Evolutionary conservation across 2,329 filamentous ascomycete genomes (phyloP), one percentile per base, ranked within the genome.

Genomic region (Tothia fuscella): DNA sequence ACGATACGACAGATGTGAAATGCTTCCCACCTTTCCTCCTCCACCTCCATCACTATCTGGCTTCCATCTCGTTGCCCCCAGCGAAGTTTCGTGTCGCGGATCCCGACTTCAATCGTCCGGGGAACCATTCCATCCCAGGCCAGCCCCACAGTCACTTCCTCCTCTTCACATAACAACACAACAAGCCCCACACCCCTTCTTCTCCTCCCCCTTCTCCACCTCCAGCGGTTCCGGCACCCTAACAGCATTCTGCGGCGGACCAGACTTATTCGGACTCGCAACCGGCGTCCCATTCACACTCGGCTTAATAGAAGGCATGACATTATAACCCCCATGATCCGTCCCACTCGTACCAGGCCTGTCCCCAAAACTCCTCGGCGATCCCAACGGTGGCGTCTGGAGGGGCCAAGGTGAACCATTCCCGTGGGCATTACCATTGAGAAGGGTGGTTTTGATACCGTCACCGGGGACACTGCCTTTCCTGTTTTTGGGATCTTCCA

Each of bases 151-250:
- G n/a, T n/a, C n/a, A n/a, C n/a, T n/a, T n/a, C n/a, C n/a, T n/a
- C n/a, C 26, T 29, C 14, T 40, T 41, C 67, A 86, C 82, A 86
- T 86, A 50, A 88, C 72, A 47, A 84, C 66, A 60, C 82, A 87
- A 59, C 80, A 82, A 45, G 74, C 77, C 50, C 80, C 80, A 9
- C 75, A 72, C 48, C 69, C 72, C 52, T 76, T 69, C 51, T 75
- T 69, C 51, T 69, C 64, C 51, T 75, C 69, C 51, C 69, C 64
- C 50, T 70, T 61, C 47, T 64, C 57, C 41, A 74, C 68, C 46
- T 76, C 70, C 9, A 65, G 65, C 4, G 70, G 65, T 37, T 77
- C 68, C 33, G 72, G 71, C 19, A 75, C 56, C 47, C 68, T 66
- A 33, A 71, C 65, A 4, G 70, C 63, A 7, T 65, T 61, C 3